Evolutionary conservation across 495 filamentous ascomycete genomes (phyloP).

Genomic region (Trichoderma asperelloides): DNA sequence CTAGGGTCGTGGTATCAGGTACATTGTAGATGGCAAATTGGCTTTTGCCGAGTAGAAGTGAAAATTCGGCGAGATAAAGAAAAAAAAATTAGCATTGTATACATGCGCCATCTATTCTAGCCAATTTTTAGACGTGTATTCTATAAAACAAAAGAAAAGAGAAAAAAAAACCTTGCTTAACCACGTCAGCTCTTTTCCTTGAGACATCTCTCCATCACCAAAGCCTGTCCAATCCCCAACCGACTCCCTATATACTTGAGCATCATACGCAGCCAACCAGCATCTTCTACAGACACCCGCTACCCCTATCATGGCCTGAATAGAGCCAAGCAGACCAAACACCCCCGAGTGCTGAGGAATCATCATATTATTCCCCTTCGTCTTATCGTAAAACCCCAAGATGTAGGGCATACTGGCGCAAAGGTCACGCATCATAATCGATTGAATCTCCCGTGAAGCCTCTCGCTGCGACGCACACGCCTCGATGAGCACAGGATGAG

Average conservation of each 20-base stretch:
- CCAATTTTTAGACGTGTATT: no score
- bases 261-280: background rate
- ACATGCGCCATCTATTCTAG: background rate
- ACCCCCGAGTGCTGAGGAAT: background rate
- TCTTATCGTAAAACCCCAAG: background rate
- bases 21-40: background rate
- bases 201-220: background rate
- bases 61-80: background rate
- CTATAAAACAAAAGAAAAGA: no score
- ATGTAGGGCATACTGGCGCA: background rate
- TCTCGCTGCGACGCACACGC: background rate
- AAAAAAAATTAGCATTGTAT: background rate
- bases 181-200: background rate
- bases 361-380: background rate
- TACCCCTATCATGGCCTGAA: background rate
- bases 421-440: background rate
- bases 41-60: background rate
- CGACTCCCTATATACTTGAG: background rate
- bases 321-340: background rate
- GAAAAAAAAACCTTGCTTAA: background rate
- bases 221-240: background rate
- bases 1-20: no score
- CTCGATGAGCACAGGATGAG: background rate
- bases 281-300: background rate
- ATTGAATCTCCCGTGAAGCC: background rate